Conservation (phyloP, 805 yeast species). For the Yarrowia alimentaria region DNA sequence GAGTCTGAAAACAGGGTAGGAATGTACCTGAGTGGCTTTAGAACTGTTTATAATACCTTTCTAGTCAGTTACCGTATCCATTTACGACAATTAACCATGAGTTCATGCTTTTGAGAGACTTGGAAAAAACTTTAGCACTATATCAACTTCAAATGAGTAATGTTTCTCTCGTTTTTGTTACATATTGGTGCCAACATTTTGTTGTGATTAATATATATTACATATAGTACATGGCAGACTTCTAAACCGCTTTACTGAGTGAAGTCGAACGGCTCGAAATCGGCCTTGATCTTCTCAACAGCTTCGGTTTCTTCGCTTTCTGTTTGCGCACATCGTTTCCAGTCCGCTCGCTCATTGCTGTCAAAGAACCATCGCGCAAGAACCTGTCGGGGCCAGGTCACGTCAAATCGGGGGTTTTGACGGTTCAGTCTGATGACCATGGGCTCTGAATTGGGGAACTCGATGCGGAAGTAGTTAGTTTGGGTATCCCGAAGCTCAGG, state of each 20-base stretch:
- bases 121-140: too few species aligned
- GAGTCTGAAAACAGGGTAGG: too few species aligned
- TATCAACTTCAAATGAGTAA: too few species aligned
- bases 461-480: conserved; percentile 33
- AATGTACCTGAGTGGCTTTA: too few species aligned
- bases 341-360: conserved; percentile 59
- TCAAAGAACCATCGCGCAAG: conserved; percentile 58
- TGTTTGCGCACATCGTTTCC: conserved; percentile 76
- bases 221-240: too few species aligned
- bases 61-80: too few species aligned
- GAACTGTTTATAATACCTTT: too few species aligned
- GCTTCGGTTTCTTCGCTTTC: conserved; percentile 61
- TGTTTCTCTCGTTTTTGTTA: too few species aligned
- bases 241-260: conserved; percentile 35
- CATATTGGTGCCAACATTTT: too few species aligned
- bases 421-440: conserved; percentile 29
- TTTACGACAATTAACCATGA: too few species aligned
- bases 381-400: conserved; percentile 82
- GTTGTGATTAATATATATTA: too few species aligned
- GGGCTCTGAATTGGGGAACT: conserved; percentile 28
- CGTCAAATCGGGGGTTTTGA: conserved; percentile 49
- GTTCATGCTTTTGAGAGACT: too few species aligned
- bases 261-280: conserved; percentile 56
- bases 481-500: conserved; percentile 37
- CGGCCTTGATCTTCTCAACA: conserved; percentile 58